A percentile compares a stretch with the other conserved stretches of the same genome.
Evolutionary conservation across 2,329 filamentous ascomycete genomes (phyloP).

Genomic region (Verticillium nonalfalfae): DNA sequence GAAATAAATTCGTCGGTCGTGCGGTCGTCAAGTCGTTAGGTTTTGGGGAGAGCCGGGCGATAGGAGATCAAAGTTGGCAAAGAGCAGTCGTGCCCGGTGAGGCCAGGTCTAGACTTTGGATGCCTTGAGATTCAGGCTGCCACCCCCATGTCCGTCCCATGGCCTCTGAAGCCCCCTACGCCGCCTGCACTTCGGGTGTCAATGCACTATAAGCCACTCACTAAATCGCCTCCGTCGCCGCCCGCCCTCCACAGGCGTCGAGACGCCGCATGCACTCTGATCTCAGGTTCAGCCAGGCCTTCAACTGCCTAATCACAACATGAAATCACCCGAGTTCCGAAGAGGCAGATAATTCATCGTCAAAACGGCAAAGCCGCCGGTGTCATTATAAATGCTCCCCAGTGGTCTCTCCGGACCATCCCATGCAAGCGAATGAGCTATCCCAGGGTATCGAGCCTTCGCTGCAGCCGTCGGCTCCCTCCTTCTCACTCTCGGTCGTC

Average conservation of each 20-base stretch:
- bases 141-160: background rate
- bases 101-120: background rate
- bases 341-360: background rate
- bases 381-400: background rate
- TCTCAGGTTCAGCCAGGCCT: too few relatives aligned
- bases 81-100: background rate
- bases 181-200: background rate
- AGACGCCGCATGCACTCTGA: too few relatives aligned
- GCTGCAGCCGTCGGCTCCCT: background rate
- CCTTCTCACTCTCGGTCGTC: background rate
- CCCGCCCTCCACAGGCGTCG: too few relatives aligned
- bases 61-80: constrained; percentile 4
- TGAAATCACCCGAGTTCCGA: too few relatives aligned
- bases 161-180: background rate
- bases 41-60: background rate
- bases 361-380: background rate
- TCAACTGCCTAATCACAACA: background rate
- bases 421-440: background rate
- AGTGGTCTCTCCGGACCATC: background rate
- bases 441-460: background rate
- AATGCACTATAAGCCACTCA: background rate
- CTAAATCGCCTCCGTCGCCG: background rate
- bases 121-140: background rate
- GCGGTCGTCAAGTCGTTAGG: constrained; percentile 1
- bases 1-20: constrained; percentile 1